Base-by-base conservation (phyloP, 805 yeast species). In the Nakazawaea siamensis region DNA sequence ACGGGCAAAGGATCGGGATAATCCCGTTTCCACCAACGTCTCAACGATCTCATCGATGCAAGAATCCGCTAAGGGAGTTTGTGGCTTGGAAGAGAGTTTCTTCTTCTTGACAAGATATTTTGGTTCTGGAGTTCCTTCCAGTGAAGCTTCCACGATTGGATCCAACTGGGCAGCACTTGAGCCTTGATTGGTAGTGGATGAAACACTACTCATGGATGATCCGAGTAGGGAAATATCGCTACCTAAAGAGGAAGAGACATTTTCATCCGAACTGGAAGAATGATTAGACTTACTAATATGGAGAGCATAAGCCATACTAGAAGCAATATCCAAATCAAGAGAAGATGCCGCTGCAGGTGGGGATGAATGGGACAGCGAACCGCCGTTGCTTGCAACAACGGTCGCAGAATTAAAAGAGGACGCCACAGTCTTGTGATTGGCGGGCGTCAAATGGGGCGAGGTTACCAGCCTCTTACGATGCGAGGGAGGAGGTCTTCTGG, bases 31-130 rank as follows among this genome's bases (percentile, higher is more conserved):
- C 24, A 80, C 58, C 38, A 82, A 57, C 40, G 68, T 71, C 31
- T 74, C 78, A 43, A 82, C 80, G 19, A 79, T 67, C 5, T 69
- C 58, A 53, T 82, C 88, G 18, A 82, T 49, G 49, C 80, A 73
- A 27, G 74, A 45, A n/a, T 58, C 61, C 10, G 23, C 7, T 10
- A 20, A 20, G 10, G 23, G 10, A 8, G 10, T 31, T 9, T 16
- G 10, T 16, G 20, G 20, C 10, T n/a, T 20, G 23, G 23, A 20
- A 8, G 7, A 8, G 23, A 14, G 23, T 20, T 7, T 18, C 17
- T 27, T 27, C 21, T 27, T 35, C 26, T 31, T 30, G n/a, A 17
- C 16, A 4, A 19, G n/a, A 12, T 24, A 18, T 12, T 19, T 20
- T 31, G 36, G 53, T 40, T 48, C 59, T 43, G 46, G 52, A 3